Evolutionary conservation across 208 protist genomes (phyloP).

Genomic region (Wallacemonas sp.): DNA sequence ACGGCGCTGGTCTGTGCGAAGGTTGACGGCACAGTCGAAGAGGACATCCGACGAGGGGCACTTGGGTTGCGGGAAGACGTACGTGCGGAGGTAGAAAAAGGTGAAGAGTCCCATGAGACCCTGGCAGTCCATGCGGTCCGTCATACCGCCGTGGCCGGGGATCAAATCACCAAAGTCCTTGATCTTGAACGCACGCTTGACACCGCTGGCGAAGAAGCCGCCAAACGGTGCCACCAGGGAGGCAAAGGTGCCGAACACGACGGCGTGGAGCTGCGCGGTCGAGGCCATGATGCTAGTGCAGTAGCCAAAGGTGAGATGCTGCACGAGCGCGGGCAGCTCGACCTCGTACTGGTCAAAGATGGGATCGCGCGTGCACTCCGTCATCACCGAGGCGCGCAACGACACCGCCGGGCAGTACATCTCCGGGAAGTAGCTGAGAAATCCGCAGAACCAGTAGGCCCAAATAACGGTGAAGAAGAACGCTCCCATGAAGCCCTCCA

Average conservation of each 20-base stretch:
- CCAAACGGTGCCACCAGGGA: constrained; percentile 98
- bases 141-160: constrained; percentile 98
- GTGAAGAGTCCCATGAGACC: constrained; percentile 96
- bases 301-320: constrained; percentile 44
- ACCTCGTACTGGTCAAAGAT: constrained; percentile 77
- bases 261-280: constrained; percentile 91
- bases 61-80: constrained; percentile 59
- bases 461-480: constrained; percentile 91
- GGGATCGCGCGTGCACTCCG: constrained; percentile 61
- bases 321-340: constrained; percentile 55
- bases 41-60: constrained; percentile 52
- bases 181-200: constrained; percentile 98
- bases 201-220: constrained; percentile 97
- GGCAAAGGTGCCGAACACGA: constrained; percentile 96
- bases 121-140: constrained; percentile 98
- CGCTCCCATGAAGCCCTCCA: constrained; percentile 90
- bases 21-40: constrained; percentile 48
- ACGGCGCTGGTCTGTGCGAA: constrained; percentile 38
- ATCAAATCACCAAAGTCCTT: constrained; percentile 98
- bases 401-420: constrained; percentile 88
- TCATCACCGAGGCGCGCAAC: constrained; percentile 53
- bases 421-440: constrained; percentile 83
- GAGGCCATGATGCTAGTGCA: constrained; percentile 57
- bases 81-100: constrained; percentile 82
- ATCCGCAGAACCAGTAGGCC: constrained; percentile 91